These are phyloP conservation scores for Nothophoma quercina DNA, from an alignment of 2,329 filamentous ascomycete genomes.

Conservation along the genomic window DNA sequence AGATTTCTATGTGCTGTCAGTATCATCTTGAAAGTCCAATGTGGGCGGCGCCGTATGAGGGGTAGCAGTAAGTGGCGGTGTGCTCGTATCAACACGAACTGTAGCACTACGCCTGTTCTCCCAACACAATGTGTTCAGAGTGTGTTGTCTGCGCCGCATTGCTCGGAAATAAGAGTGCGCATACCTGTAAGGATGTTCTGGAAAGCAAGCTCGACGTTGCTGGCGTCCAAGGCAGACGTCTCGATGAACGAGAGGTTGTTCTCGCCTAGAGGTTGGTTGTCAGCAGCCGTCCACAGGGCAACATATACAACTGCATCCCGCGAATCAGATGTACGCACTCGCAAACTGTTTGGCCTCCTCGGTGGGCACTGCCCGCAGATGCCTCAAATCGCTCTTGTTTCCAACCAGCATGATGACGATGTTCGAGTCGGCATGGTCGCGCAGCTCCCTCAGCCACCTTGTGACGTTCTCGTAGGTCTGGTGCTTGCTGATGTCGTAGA, in stretches of 20 bases:
- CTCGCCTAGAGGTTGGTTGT: slow-evolving; percentile 69
- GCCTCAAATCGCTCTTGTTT: slow-evolving; percentile 99
- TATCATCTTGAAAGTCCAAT: no score
- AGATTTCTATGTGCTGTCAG: slow-evolving; percentile 76
- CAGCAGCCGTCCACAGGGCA: slow-evolving; percentile 12
- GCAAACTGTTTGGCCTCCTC: slow-evolving; percentile 98
- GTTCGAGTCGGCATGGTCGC: slow-evolving; percentile 97
- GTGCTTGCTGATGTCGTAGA: slow-evolving; percentile 99
- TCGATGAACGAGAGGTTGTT: slow-evolving; percentile 99
- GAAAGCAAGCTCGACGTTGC: slow-evolving; percentile 98
- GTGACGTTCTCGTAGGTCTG: slow-evolving; percentile 99
- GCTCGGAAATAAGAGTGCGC: slow-evolving; percentile 27
- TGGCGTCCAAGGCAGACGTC: slow-evolving; percentile 97
- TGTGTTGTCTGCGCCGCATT: neutral
- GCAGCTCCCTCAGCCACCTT: slow-evolving; percentile 97
- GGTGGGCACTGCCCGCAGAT: slow-evolving; percentile 94
- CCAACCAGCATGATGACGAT: slow-evolving; percentile 99
- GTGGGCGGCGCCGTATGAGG: neutral
- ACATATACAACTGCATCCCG: neutral
- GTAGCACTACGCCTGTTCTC: neutral
- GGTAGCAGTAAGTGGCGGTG: slow-evolving; percentile 11
- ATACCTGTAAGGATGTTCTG: slow-evolving; percentile 98
- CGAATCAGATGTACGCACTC: slow-evolving; percentile 65
- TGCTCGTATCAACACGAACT: neutral
- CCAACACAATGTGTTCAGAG: neutral